A percentile compares a stretch with the other conserved stretches of the same genome.
Conservation (phyloP, 805 yeast species). For the Komagataella ulmi region DNA sequence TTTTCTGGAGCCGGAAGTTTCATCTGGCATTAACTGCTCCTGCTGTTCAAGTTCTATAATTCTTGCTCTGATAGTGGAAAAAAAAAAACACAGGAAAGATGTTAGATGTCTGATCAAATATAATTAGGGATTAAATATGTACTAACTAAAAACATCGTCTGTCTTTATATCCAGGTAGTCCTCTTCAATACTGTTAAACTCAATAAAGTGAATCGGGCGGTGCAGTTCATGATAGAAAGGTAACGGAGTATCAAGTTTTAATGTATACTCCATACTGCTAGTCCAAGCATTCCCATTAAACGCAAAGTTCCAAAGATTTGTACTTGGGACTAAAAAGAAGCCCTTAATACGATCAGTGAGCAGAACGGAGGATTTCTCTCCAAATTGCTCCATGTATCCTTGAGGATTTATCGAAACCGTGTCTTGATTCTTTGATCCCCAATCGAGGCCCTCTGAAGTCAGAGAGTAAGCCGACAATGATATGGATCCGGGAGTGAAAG, state of each 20-base stretch:
- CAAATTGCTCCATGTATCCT: conserved; percentile 53
- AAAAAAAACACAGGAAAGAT: background rate
- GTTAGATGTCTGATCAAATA: background rate
- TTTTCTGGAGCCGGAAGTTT: background rate
- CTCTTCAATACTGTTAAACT: conserved; percentile 52
- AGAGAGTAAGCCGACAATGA: conserved; percentile 56
- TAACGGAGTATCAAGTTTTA: conserved; percentile 69
- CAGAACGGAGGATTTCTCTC: conserved; percentile 51
- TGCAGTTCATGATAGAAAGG: conserved; percentile 79
- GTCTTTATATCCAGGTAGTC: conserved; percentile 48
- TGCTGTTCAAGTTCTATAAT: background rate
- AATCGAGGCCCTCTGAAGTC: conserved; percentile 50
- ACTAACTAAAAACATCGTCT: conserved; percentile 45
- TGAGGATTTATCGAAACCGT: conserved; percentile 38
- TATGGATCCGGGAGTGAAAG: conserved; percentile 76
- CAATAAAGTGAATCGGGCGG: conserved; percentile 76
- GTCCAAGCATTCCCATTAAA: conserved; percentile 82
- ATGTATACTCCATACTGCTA: conserved; percentile 37
- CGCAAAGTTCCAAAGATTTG: conserved; percentile 81
- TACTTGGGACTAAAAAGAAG: conserved; percentile 74
- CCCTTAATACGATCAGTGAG: conserved; percentile 71
- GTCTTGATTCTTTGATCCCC: conserved; percentile 65
- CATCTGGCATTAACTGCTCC: background rate
- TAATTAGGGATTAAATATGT: background rate
- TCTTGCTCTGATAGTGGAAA: background rate